These are phyloP conservation scores for Tuber aestivum DNA, from an alignment of 495 filamentous ascomycete genomes.

Conservation along the genomic window DNA sequence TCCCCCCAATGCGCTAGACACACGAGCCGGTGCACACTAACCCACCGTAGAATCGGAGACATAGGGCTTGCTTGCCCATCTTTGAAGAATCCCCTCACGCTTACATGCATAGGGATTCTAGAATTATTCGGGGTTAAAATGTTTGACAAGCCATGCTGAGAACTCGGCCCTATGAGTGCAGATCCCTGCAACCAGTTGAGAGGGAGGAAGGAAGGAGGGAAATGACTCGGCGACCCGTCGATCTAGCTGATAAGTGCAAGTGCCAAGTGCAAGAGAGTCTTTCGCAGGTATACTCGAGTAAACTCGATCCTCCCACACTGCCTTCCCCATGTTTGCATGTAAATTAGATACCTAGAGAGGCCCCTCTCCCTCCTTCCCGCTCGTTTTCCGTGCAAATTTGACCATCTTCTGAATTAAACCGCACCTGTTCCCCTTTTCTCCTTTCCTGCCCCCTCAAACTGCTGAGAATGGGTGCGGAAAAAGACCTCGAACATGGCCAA, in stretches of 20 bases:
- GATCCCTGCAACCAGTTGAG: background rate
- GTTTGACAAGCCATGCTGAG: background rate
- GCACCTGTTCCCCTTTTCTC: background rate
- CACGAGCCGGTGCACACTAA: background rate
- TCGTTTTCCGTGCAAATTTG: background rate
- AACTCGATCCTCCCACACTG: background rate
- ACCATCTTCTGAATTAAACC: background rate
- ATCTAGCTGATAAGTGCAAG: background rate
- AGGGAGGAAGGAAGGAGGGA: background rate
- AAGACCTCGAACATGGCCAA: constrained; percentile 17
- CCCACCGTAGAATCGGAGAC: background rate
- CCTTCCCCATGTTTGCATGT: background rate
- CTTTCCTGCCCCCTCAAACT: background rate
- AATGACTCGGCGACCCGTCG: background rate
- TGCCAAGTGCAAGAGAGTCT: background rate
- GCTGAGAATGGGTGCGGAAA: constrained; percentile 3
- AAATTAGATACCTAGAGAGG: background rate
- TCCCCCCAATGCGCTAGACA: background rate
- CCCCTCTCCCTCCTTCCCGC: background rate
- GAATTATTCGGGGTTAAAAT: background rate
- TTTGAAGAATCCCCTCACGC: background rate
- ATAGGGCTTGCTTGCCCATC: background rate
- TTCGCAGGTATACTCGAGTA: background rate
- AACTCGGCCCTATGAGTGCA: background rate
- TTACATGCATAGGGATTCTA: background rate